phyloP scores from a whole-genome alignment of 2,329 filamentous ascomycete genomes.

The Hypoxylon sp. region DNA sequence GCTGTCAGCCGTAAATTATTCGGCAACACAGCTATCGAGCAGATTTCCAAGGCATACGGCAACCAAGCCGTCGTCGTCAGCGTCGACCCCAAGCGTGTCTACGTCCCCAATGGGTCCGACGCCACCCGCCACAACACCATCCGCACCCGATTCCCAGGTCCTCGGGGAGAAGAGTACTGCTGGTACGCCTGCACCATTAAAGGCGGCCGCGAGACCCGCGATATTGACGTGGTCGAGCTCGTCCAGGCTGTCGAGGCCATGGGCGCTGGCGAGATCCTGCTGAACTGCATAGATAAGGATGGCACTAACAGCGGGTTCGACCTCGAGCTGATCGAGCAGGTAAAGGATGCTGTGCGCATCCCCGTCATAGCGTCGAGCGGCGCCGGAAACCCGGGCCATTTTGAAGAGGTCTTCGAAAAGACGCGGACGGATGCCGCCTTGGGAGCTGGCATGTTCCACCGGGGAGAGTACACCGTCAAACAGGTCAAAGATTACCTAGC shows the following conservation, averaged over 20 bases:
- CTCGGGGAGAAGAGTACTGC: slow-evolving; percentile 82
- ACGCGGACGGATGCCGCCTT: slow-evolving; percentile 92
- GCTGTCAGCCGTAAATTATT: slow-evolving; percentile 73
- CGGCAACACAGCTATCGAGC: slow-evolving; percentile 92
- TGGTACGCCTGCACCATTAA: slow-evolving; percentile 99
- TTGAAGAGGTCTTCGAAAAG: slow-evolving; percentile 87
- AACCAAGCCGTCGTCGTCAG: slow-evolving; percentile 97
- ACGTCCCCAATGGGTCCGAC: slow-evolving; percentile 75
- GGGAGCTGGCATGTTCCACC: slow-evolving; percentile 97
- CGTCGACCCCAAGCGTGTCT: slow-evolving; percentile 92
- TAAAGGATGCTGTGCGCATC: slow-evolving; percentile 88
- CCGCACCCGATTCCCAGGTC: slow-evolving; percentile 75
- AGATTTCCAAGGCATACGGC: slow-evolving; percentile 92
- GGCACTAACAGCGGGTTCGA: slow-evolving; percentile 96
- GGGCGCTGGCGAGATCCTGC: slow-evolving; percentile 91
- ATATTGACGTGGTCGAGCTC: slow-evolving; percentile 91
- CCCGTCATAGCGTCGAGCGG: slow-evolving; percentile 96
- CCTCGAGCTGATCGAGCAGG: slow-evolving; percentile 87
- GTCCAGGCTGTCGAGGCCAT: slow-evolving; percentile 92
- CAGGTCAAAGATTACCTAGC: slow-evolving; percentile 89
- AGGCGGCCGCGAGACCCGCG: slow-evolving; percentile 92
- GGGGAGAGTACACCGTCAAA: slow-evolving; percentile 92
- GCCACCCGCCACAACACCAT: slow-evolving; percentile 81
- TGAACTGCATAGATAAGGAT: slow-evolving; percentile 98
- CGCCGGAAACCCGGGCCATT: slow-evolving; percentile 88